Evolutionary conservation across 139 green algal species (phyloP).

Genomic region (Chara braunii): DNA sequence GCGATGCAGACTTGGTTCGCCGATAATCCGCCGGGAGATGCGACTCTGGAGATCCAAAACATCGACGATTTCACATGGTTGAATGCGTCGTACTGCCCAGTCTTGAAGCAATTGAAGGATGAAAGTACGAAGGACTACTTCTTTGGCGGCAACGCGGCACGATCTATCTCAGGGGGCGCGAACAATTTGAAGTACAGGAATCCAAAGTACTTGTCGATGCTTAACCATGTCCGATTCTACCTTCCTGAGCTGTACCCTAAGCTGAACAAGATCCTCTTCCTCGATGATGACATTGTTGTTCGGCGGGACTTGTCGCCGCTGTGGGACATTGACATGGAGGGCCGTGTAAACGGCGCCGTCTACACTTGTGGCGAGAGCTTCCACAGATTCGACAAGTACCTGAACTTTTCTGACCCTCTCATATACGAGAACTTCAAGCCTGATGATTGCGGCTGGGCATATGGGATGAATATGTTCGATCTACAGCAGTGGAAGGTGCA

Average conservation of each 20-base stretch:
- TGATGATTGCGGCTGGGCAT: conserved; percentile 38
- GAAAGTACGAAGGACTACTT: conserved; percentile 43
- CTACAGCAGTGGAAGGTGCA: conserved; percentile 11
- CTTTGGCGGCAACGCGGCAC: conserved; percentile 1
- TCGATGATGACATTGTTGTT: conserved; percentile 40
- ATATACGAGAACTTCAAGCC: conserved; percentile 35
- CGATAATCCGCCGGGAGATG: conserved; percentile 17
- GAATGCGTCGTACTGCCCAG: conserved; percentile 38
- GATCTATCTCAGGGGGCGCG: conserved; percentile 4
- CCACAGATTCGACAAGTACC: conserved; percentile 41
- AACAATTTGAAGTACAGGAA: conserved; percentile 40
- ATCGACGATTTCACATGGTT: conserved; percentile 40
- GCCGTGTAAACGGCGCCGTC: conserved; percentile 34
- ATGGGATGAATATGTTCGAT: conserved; percentile 42
- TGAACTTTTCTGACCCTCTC: conserved; percentile 41
- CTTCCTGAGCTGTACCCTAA: conserved; percentile 35
- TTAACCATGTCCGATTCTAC: conserved; percentile 41
- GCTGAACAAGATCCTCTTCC: conserved; percentile 36
- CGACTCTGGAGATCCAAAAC: conserved; percentile 21
- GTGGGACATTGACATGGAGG: conserved; percentile 25
- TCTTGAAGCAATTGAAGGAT: conserved; percentile 34
- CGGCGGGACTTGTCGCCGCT: conserved; percentile 5
- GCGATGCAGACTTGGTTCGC: conserved; percentile 38
- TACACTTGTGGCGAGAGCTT: conserved; percentile 34
- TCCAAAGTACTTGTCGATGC: conserved; percentile 41